Evolutionary conservation across 805 yeast genomes (phyloP), one percentile per base, ranked within the genome.

Genomic region (Saturnispora ahearnii): DNA sequence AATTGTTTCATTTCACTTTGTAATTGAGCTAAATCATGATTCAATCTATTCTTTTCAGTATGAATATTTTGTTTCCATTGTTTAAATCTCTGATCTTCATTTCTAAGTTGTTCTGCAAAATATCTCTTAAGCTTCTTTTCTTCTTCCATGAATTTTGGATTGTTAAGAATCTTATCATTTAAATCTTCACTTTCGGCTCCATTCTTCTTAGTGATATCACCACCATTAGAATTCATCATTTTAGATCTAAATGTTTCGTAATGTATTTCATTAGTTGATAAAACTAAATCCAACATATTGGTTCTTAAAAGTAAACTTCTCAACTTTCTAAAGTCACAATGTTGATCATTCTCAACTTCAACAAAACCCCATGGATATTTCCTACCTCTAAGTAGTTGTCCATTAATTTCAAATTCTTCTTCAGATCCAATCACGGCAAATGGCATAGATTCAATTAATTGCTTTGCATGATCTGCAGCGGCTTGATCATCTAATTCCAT

Each of bases 21-120:
- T 70, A 90, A 79, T 59, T 85, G 88, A 61, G 91, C 96, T 61
- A 93, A 77, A 68, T 93, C 99, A 68, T 84, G 85, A 71, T 93
- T 93, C 65, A 93, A 77, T 67, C 96, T 80, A 69, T 89, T 87
- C 72, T 96, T 85, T 72, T 93, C 97, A 59, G 87, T 88, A 58
- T 89, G 93, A 59, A 93, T 87, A 65, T 93, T 91, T 60, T 89
- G 87, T 72, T 90, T 97, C 99, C 99, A 93, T 73, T 91, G 96
- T 74, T 95, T 87, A 69, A 93, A 93, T 64, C 99, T 79, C 62
- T 88, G 95, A 63, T 93, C 99, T 72, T 93, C 99, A 44, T 86
- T 86, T 72, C 91, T 90, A 53, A 93, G 87, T 73, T 93, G 97
- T 68, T 90, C 97, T 9, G 98, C 91, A 71, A 93, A 93, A 67